A percentile compares a stretch with the other conserved stretches of the same genome.
Evolutionary conservation across 2,329 filamentous ascomycete species (phyloP).

Genomic region (Ophiostoma fasciatum): DNA sequence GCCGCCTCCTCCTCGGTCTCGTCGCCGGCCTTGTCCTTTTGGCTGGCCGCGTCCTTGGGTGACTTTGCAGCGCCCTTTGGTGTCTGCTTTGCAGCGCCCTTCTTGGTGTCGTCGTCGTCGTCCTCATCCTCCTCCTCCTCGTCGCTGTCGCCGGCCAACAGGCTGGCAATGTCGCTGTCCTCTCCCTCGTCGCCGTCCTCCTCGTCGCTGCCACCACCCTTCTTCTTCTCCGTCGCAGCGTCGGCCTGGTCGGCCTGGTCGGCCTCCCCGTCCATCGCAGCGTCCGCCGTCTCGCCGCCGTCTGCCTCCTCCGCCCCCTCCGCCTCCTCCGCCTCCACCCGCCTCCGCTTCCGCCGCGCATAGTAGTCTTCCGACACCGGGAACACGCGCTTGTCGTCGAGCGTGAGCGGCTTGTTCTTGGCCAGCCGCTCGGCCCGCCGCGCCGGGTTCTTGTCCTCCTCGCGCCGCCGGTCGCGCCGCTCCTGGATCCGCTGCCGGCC

Average conservation of each 20-base stretch:
- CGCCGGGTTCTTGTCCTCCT: constrained; percentile 71
- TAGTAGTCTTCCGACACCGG: constrained; percentile 55
- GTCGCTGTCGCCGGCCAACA: constrained; percentile 28
- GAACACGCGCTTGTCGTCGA: constrained; percentile 84
- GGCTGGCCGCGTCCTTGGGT: too few relatives aligned
- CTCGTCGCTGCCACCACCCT: constrained; percentile 43
- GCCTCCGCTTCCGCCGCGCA: constrained; percentile 41
- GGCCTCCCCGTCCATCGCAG: constrained; percentile 26
- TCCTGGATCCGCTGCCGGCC: constrained; percentile 55
- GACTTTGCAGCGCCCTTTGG: too few relatives aligned
- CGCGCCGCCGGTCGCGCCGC: constrained; percentile 64
- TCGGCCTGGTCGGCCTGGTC: constrained; percentile 23
- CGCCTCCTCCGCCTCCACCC: constrained; percentile 27
- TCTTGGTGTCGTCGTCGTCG: constrained; percentile 23
- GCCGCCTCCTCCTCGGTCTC: constrained; percentile 18
- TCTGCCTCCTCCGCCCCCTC: constrained; percentile 30
- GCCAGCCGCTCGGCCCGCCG: constrained; percentile 58
- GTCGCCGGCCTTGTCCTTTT: constrained; percentile 26
- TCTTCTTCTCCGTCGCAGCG: not conserved
- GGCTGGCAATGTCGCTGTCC: constrained; percentile 9
- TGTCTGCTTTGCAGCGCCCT: constrained; percentile 5
- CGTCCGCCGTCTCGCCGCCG: constrained; percentile 34
- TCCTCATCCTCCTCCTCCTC: constrained; percentile 24
- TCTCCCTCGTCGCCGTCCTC: constrained; percentile 33
- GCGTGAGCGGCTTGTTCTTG: constrained; percentile 63